These are phyloP conservation scores for Ceratobasidium sp. DNA, from an alignment of 1,284 basidiomycete genomes.

Conservation along the genomic window DNA sequence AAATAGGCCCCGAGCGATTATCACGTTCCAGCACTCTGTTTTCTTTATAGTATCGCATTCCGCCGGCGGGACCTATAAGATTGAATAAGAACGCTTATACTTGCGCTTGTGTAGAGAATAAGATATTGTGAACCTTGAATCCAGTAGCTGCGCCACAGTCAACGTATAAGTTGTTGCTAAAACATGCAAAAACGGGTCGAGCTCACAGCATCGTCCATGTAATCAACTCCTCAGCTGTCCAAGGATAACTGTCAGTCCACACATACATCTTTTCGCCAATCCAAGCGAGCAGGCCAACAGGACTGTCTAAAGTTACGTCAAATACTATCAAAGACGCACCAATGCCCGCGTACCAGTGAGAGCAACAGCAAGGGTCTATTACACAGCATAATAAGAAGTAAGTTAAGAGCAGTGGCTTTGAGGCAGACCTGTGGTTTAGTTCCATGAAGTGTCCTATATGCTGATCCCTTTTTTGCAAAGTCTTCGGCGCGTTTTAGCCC, in stretches of 20 bases:
- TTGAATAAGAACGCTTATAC: too few species aligned
- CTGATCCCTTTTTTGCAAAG: constrained; percentile 20
- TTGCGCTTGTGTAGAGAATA: too few species aligned
- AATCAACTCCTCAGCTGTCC: constrained; percentile 47
- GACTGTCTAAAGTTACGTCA: constrained; percentile 43
- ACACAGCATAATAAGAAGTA: not conserved
- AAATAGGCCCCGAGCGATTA: constrained; percentile 18
- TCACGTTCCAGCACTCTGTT: constrained; percentile 18
- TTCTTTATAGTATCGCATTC: constrained; percentile 46
- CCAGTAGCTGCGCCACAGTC: constrained; percentile 26
- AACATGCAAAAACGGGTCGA: too few species aligned
- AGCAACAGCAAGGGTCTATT: constrained; percentile 46
- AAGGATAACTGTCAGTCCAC: constrained; percentile 47
- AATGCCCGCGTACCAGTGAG: constrained; percentile 39
- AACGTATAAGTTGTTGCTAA: too few species aligned
- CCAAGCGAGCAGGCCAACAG: constrained; percentile 47
- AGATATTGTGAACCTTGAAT: not conserved
- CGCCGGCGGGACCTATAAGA: constrained; percentile 24
- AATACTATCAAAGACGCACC: too few species aligned
- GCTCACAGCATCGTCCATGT: constrained; percentile 46
- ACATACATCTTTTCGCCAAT: constrained; percentile 46
- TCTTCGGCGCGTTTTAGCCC: constrained; percentile 27
- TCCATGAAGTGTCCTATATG: constrained; percentile 35
- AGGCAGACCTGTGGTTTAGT: constrained; percentile 46
- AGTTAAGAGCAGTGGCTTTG: not conserved